These are phyloP conservation scores for Monosporascus sp. DNA, from an alignment of 2,329 filamentous ascomycete species.

Conservation along the genomic window DNA sequence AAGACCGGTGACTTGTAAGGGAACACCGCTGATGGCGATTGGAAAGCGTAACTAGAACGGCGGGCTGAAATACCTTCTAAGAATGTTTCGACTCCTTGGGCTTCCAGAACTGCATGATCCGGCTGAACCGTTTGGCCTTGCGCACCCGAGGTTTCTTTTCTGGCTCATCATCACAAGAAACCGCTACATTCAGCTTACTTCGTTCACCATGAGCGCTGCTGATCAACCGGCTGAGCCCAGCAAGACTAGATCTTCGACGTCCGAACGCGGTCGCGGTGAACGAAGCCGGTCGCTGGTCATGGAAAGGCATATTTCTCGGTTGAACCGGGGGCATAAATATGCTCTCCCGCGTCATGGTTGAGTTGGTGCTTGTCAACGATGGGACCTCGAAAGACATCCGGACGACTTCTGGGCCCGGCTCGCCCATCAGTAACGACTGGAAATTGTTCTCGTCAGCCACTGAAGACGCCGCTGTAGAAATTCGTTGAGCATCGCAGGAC, in stretches of 20 bases:
- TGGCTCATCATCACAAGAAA: conserved; percentile 49
- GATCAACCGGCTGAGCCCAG: conserved; percentile 70
- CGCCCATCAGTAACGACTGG: conserved; percentile 66
- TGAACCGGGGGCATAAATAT: conserved; percentile 34
- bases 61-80: conserved; percentile 9
- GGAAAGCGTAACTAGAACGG: conserved; percentile 3
- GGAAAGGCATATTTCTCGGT: conserved; percentile 37
- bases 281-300: conserved; percentile 56
- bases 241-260: conserved; percentile 69
- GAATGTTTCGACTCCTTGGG: conserved; percentile 38
- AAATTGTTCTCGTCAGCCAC: conserved; percentile 66
- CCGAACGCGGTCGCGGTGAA: conserved; percentile 59
- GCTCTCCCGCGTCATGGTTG: conserved; percentile 70
- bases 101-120: conserved; percentile 77
- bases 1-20: background rate
- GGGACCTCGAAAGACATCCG: conserved; percentile 70
- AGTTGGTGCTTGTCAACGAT: conserved; percentile 69
- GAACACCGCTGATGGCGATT: background rate
- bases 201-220: conserved; percentile 69
- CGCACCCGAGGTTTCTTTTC: conserved; percentile 55
- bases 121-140: conserved; percentile 65
- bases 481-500: conserved; percentile 65
- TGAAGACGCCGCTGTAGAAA: conserved; percentile 72
- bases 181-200: conserved; percentile 69
- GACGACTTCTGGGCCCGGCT: conserved; percentile 63